Conservation (phyloP, 108 stramenopile species). For the Conticribra weissflogii region DNA sequence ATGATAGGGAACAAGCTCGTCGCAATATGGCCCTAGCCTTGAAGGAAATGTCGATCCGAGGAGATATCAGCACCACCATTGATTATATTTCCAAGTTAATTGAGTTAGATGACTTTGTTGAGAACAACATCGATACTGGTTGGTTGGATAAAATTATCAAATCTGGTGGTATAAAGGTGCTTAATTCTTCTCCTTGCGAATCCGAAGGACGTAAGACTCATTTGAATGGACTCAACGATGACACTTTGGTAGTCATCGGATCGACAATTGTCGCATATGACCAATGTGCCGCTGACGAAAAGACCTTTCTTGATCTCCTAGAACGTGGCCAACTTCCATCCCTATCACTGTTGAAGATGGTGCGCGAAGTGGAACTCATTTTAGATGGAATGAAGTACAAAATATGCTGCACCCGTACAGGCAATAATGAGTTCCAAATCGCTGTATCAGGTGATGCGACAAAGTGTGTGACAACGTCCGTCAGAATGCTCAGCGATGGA, state of each 20-base stretch:
- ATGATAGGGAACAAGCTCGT: constrained; percentile 93
- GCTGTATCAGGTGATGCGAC: constrained; percentile 35
- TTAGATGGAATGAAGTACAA: constrained; percentile 94
- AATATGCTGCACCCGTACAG: constrained; percentile 73
- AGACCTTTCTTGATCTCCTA: constrained; percentile 77
- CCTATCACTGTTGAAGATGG: constrained; percentile 75
- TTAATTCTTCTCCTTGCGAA: constrained; percentile 3
- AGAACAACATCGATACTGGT: constrained; percentile 96
- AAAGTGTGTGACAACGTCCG: constrained; percentile 72
- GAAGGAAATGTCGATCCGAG: constrained; percentile 97
- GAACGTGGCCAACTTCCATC: constrained; percentile 93
- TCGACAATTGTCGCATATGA: constrained; percentile 81
- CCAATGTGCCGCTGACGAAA: constrained; percentile 56
- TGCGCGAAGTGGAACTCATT: constrained; percentile 88
- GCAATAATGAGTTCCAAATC: constrained; percentile 71
- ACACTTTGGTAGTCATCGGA: constrained; percentile 76
- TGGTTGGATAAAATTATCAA: constrained; percentile 98
- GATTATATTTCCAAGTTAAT: constrained; percentile 98
- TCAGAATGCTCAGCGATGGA: constrained; percentile 93
- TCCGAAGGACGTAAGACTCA: not conserved
- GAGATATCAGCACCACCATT: constrained; percentile 98
- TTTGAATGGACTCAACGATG: constrained; percentile 41
- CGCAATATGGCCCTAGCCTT: constrained; percentile 96
- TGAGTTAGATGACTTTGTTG: constrained; percentile 92
- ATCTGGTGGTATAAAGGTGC: constrained; percentile 52